Percentiles rank a stretch among this genome's conserved stretches.
Evolutionary conservation across 1,139 yeast genomes (phyloP).

Genomic region (Hansenula sp.): DNA sequence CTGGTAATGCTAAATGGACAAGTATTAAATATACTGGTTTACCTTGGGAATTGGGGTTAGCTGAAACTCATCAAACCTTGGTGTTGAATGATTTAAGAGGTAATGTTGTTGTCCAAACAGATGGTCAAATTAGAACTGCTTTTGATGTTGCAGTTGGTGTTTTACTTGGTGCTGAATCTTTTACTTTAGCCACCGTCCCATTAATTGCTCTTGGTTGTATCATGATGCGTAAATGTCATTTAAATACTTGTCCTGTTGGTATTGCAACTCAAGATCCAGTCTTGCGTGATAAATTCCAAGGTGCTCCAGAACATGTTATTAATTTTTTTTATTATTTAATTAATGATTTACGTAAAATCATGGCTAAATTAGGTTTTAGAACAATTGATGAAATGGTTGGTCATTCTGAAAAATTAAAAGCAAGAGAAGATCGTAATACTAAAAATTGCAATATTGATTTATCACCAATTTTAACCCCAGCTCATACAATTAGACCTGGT

Average conservation of each 20-base stretch:
- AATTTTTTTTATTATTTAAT: conserved; percentile 95
- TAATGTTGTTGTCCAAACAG: conserved; percentile 91
- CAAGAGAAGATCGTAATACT: conserved; percentile 83
- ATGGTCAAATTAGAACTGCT: conserved; percentile 96
- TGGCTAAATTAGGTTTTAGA: conserved; percentile 95
- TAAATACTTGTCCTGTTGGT: conserved; percentile 95
- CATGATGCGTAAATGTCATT: conserved; percentile 91
- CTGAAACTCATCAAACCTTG: conserved; percentile 96
- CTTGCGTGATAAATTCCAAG: conserved; percentile 84
- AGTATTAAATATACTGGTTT: conserved; percentile 96
- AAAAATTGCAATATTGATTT: conserved; percentile 91
- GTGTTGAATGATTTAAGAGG: conserved; percentile 95
- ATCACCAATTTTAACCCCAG: conserved; percentile 93
- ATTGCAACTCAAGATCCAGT: conserved; percentile 98
- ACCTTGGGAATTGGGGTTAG: conserved; percentile 98
- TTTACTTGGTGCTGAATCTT: conserved; percentile 95
- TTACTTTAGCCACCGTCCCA: conserved; percentile 98
- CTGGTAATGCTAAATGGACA: conserved; percentile 98
- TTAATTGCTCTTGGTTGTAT: conserved; percentile 97
- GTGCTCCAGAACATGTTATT: conserved; percentile 98
- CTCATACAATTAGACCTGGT: conserved; percentile 96
- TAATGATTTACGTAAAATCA: conserved; percentile 84
- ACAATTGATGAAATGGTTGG: conserved; percentile 98
- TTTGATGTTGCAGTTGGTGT: conserved; percentile 92
- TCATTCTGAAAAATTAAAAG: conserved; percentile 83